Conservation (phyloP, 78 protist species). For the slime mould (Dictyostelium discoideum) region DNA sequence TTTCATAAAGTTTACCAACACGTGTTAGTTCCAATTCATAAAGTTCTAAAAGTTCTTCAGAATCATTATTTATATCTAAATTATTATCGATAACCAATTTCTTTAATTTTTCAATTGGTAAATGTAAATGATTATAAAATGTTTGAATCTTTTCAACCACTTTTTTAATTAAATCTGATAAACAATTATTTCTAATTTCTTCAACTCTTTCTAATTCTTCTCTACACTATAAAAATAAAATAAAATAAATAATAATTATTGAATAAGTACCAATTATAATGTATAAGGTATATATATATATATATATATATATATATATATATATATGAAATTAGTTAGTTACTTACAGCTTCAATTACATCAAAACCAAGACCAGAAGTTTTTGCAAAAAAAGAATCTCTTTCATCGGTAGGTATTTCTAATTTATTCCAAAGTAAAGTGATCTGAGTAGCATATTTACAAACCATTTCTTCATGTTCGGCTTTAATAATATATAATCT, state of each 20-base stretch:
- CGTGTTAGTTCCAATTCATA: conserved; percentile 7
- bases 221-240: conserved; percentile 9
- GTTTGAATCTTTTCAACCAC: neutral
- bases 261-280: neutral
- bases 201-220: conserved; percentile 64
- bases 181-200: conserved; percentile 39
- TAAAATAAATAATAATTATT: neutral
- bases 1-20: neutral
- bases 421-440: conserved; percentile 61
- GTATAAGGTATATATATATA: too few species aligned
- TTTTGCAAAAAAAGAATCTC: conserved; percentile 65
- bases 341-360: conserved; percentile 73
- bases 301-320: too few species aligned
- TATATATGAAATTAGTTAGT: neutral
- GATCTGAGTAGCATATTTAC: conserved; percentile 50
- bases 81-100: neutral
- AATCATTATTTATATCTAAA: neutral
- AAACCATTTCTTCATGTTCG: conserved; percentile 49
- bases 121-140: conserved; percentile 26
- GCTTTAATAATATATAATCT: conserved; percentile 12
- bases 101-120: conserved; percentile 29
- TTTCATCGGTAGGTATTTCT: conserved; percentile 39
- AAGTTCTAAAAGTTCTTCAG: conserved; percentile 47
- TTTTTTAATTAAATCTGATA: conserved; percentile 25
- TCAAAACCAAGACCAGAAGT: conserved; percentile 76